A percentile compares a stretch with the other conserved stretches of the same genome.
Conservation (phyloP, 1,284 basidiomycete species). For the Thecaphora frezii region DNA sequence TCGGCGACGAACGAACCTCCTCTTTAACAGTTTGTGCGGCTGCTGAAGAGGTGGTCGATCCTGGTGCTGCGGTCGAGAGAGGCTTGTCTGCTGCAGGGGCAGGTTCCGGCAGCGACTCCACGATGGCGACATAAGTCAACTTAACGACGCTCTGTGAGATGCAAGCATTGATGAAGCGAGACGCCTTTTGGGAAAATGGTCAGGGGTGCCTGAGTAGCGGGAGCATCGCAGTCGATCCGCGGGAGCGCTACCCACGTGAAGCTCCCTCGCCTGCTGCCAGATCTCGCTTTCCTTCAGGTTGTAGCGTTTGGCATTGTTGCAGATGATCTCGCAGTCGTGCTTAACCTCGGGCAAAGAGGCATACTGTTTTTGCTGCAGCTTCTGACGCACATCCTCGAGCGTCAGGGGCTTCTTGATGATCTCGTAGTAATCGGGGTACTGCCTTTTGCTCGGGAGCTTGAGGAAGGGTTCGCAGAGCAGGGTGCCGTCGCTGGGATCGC, state of each 20-base stretch:
- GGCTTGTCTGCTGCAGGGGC: conserved; percentile 2
- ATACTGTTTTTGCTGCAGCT: conserved; percentile 71
- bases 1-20: conserved; percentile 1
- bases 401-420: conserved; percentile 81
- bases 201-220: no score
- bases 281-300: conserved; percentile 84
- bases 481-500: conserved; percentile 31
- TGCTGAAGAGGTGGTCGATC: neutral
- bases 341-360: conserved; percentile 71
- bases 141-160: conserved; percentile 31
- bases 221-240: no score
- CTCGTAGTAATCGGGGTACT: conserved; percentile 90
- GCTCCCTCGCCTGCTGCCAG: conserved; percentile 75
- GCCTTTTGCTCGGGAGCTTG: conserved; percentile 72
- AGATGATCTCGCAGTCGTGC: conserved; percentile 81
- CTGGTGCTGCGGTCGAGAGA: conserved; percentile 3
- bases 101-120: conserved; percentile 29
- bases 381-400: conserved; percentile 74
- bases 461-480: conserved; percentile 73
- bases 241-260: conserved; percentile 63
- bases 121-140: conserved; percentile 42
- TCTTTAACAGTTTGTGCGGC: neutral
- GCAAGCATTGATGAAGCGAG: neutral
- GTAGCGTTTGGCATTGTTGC: conserved; percentile 85
- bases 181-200: neutral